A percentile compares a stretch with the other conserved stretches of the same genome.
Evolutionary conservation across 495 filamentous ascomycete genomes (phyloP).

Genomic region (Durotheca rogersii): DNA sequence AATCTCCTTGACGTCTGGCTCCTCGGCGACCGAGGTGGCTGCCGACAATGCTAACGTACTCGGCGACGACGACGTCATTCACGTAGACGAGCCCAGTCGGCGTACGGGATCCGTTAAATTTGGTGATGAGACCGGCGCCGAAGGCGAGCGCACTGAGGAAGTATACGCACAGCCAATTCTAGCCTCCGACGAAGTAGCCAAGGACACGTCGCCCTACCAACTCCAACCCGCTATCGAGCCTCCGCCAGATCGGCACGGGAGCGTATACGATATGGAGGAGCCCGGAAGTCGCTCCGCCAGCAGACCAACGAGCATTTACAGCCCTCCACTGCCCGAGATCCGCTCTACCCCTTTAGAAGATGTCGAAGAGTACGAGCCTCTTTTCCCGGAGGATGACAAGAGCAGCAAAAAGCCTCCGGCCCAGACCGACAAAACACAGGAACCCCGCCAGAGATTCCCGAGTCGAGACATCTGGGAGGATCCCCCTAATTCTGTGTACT

Average conservation of each 20-base stretch:
- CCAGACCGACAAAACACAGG: constrained; percentile 54
- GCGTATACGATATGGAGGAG: constrained; percentile 53
- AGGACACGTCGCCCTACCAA: constrained; percentile 58
- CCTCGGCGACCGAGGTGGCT: constrained; percentile 20
- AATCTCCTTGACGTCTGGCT: constrained; percentile 26
- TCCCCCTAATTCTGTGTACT: constrained; percentile 80
- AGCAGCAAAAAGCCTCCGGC: constrained; percentile 47
- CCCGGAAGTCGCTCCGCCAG: constrained; percentile 70
- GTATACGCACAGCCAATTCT: constrained; percentile 74
- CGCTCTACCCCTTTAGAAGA: constrained; percentile 77
- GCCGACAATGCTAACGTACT: constrained; percentile 17
- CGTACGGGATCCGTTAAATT: constrained; percentile 55
- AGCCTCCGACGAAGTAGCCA: constrained; percentile 87
- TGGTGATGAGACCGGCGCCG: constrained; percentile 49
- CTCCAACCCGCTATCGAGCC: constrained; percentile 71
- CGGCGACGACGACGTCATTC: constrained; percentile 62
- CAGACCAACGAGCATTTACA: constrained; percentile 61
- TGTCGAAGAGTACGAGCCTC: constrained; percentile 90
- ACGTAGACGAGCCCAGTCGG: constrained; percentile 71
- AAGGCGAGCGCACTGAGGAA: constrained; percentile 54
- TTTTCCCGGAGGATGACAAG: constrained; percentile 86
- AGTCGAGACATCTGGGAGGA: constrained; percentile 98
- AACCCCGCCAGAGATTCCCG: constrained; percentile 75
- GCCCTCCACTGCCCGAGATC: constrained; percentile 43
- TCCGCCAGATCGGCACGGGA: constrained; percentile 59